Conservation (phyloP, 768 basidiomycete genomes). For the Kwoniella heveanensis region DNA sequence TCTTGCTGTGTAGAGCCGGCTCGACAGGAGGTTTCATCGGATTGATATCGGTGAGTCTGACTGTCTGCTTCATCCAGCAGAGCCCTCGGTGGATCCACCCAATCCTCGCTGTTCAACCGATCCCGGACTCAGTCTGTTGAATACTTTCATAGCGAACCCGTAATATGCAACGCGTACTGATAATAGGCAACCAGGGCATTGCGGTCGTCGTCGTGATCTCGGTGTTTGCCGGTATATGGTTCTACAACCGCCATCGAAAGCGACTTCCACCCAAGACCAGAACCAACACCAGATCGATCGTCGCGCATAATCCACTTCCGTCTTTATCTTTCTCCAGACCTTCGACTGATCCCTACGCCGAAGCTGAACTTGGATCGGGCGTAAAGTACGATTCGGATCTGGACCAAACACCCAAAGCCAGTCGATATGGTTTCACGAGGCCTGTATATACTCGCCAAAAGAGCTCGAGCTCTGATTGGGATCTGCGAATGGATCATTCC, state of each 20-base stretch:
- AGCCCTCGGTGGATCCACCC: too few species aligned
- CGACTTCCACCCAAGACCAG: slow-evolving; percentile 6
- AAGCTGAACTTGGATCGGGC: not conserved
- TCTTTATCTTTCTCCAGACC: slow-evolving; percentile 24
- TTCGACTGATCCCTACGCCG: slow-evolving; percentile 25
- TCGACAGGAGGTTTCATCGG: slow-evolving; percentile 30
- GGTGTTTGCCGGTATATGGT: slow-evolving; percentile 21
- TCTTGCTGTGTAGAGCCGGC: slow-evolving; percentile 24
- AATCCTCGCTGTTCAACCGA: too few species aligned
- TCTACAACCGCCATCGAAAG: slow-evolving; percentile 22
- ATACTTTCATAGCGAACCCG: too few species aligned
- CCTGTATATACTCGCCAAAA: slow-evolving; percentile 24
- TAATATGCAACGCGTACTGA: too few species aligned
- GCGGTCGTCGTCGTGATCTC: slow-evolving; percentile 12
- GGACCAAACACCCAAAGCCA: slow-evolving; percentile 15
- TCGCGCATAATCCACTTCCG: slow-evolving; percentile 14
- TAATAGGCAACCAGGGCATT: slow-evolving; percentile 11
- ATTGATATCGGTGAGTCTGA: slow-evolving; percentile 25
- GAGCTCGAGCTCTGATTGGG: slow-evolving; percentile 26
- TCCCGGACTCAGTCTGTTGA: too few species aligned
- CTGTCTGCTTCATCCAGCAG: too few species aligned
- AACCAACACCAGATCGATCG: not conserved
- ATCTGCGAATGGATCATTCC: slow-evolving; percentile 6
- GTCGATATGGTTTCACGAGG: slow-evolving; percentile 20
- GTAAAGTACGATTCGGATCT: not conserved